A percentile compares a stretch with the other conserved stretches of the same genome.
Evolutionary conservation across 1,284 basidiomycete genomes (phyloP).

Genomic region (Leccinum cinnamomeum): DNA sequence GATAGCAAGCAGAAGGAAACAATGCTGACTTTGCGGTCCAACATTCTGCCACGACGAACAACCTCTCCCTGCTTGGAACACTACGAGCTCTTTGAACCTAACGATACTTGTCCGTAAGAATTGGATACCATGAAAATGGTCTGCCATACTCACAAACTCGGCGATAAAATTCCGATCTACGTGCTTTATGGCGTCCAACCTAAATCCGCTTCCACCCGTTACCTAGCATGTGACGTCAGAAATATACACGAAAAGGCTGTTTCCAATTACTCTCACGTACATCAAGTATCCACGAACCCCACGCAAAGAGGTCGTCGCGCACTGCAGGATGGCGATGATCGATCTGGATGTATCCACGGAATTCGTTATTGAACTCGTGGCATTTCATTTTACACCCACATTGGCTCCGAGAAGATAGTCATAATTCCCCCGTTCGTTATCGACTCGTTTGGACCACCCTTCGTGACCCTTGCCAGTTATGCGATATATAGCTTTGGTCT

Average conservation of each 20-base stretch:
- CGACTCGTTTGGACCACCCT: conserved; percentile 73
- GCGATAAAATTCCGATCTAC: conserved; percentile 66
- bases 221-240: conserved; percentile 45
- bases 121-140: background rate
- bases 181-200: conserved; percentile 89
- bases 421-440: conserved; percentile 73
- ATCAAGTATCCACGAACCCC: conserved; percentile 72
- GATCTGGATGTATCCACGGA: conserved; percentile 48
- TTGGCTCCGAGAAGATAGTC: conserved; percentile 77
- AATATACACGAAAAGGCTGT: background rate
- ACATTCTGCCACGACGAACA: conserved; percentile 75
- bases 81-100: conserved; percentile 55
- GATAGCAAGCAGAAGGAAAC: conserved; percentile 1
- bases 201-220: conserved; percentile 79
- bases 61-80: conserved; percentile 42
- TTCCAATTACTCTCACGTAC: conserved; percentile 37
- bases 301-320: conserved; percentile 59
- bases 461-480: conserved; percentile 55
- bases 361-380: background rate
- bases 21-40: conserved; percentile 64
- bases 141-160: conserved; percentile 54
- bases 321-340: conserved; percentile 86
- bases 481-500: conserved; percentile 62
- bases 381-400: conserved; percentile 40
- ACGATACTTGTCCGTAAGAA: background rate